A percentile compares a stretch with the other conserved stretches of the same genome.
Evolutionary conservation across 371 early-diverging fungal species (phyloP).

Genomic region (Circinella umbellata): DNA sequence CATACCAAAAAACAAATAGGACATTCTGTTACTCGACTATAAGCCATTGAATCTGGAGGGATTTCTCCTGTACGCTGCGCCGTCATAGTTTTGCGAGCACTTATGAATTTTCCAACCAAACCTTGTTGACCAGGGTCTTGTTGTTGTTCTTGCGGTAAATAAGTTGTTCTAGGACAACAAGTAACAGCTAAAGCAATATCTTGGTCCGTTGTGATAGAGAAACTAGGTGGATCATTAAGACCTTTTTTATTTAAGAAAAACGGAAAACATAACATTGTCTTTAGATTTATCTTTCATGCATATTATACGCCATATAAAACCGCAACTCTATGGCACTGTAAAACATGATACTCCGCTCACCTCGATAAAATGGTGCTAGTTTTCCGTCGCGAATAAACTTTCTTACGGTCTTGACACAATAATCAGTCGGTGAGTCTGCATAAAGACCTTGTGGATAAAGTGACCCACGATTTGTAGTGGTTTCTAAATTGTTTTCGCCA

Average conservation of each 20-base stretch:
- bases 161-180: slow-evolving; percentile 1
- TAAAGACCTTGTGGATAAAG: slow-evolving; percentile 81
- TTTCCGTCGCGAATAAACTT: slow-evolving; percentile 74
- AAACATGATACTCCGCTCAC: slow-evolving; percentile 44
- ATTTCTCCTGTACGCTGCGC: slow-evolving; percentile 20
- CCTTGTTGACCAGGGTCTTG: slow-evolving; percentile 18
- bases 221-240: slow-evolving; percentile 40
- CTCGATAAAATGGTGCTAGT: slow-evolving; percentile 89
- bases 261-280: too few species aligned
- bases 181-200: slow-evolving; percentile 6
- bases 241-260: slow-evolving; percentile 16
- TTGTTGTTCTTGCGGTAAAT: slow-evolving; percentile 19
- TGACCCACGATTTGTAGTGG: slow-evolving; percentile 60
- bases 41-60: slow-evolving; percentile 40
- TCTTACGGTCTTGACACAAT: slow-evolving; percentile 71
- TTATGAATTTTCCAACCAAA: slow-evolving; percentile 4
- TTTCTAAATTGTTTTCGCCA: not conserved
- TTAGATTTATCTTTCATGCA: slow-evolving; percentile 17
- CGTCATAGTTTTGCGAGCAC: not conserved
- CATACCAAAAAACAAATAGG: slow-evolving; percentile 72
- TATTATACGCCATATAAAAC: too few species aligned
- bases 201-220: slow-evolving; percentile 2
- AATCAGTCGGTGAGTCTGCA: slow-evolving; percentile 71
- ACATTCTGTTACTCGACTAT: slow-evolving; percentile 81
- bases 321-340: too few species aligned